A percentile compares a stretch with the other conserved stretches of the same genome.
Evolutionary conservation across 1,284 basidiomycete genomes (phyloP).

Genomic region (Volvariella volvacea): DNA sequence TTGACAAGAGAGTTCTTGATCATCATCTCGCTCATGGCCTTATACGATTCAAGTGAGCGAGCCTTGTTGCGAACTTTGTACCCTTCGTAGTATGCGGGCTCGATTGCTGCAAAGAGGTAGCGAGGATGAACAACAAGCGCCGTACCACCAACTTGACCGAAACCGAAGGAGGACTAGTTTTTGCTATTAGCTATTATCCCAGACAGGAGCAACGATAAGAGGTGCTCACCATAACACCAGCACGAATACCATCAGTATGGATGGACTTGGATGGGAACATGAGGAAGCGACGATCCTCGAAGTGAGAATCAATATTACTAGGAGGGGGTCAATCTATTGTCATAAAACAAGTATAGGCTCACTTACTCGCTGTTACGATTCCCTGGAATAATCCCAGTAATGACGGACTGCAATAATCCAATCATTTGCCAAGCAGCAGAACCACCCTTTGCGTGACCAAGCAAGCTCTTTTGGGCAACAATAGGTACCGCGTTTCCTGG

Average conservation of each 20-base stretch:
- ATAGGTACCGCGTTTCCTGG: slow-evolving; percentile 94
- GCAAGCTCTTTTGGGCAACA: slow-evolving; percentile 95
- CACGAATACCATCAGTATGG: slow-evolving; percentile 87
- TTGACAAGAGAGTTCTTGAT: slow-evolving; percentile 89
- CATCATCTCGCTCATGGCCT: slow-evolving; percentile 94
- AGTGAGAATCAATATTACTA: slow-evolving; percentile 90
- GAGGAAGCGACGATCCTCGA: slow-evolving; percentile 85
- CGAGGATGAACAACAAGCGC: slow-evolving; percentile 87
- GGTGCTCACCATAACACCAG: slow-evolving; percentile 75
- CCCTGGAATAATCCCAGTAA: slow-evolving; percentile 88
- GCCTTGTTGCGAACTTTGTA: slow-evolving; percentile 70
- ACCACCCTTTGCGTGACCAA: slow-evolving; percentile 95
- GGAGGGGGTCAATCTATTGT: slow-evolving; percentile 13
- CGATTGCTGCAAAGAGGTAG: slow-evolving; percentile 82
- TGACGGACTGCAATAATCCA: slow-evolving; percentile 85
- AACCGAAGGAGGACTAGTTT: slow-evolving; percentile 97
- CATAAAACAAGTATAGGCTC: background rate
- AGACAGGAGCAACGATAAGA: slow-evolving; percentile 8
- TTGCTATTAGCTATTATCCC: slow-evolving; percentile 11
- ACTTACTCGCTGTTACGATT: slow-evolving; percentile 92
- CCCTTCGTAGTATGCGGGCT: slow-evolving; percentile 63
- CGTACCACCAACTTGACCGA: slow-evolving; percentile 97
- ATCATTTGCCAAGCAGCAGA: slow-evolving; percentile 97
- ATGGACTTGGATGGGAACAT: slow-evolving; percentile 98
- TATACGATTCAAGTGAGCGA: slow-evolving; percentile 78